These are phyloP conservation scores for Zea mays DNA, from an alignment of 176 grass and related monocot species.

Conservation along the genomic window DNA sequence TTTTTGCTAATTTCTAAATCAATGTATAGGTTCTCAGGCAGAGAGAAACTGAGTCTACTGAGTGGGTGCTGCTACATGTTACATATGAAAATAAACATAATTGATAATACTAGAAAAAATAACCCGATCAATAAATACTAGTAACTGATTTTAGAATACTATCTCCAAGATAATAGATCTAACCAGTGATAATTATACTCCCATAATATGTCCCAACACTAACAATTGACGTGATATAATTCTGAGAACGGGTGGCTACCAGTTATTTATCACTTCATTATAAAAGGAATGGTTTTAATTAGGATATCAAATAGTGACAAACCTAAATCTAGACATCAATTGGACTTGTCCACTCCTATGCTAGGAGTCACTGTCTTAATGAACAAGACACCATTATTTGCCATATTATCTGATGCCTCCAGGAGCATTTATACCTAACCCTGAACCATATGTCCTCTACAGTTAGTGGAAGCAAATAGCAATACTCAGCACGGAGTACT, in stretches of 20 bases:
- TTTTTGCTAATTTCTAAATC: slow-evolving; percentile 19
- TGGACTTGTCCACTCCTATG: slow-evolving; percentile 17
- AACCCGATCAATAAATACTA: background rate
- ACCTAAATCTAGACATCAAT: slow-evolving; percentile 9
- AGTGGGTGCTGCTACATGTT: background rate
- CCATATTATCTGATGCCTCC: slow-evolving; percentile 8
- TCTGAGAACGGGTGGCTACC: slow-evolving; percentile 18
- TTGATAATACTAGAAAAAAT: background rate
- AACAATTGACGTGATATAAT: slow-evolving; percentile 14
- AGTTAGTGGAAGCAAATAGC: slow-evolving; percentile 3
- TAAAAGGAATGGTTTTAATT: slow-evolving; percentile 23
- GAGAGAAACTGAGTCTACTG: background rate
- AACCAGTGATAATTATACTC: slow-evolving; percentile 9
- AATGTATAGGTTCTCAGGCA: background rate
- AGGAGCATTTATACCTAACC: slow-evolving; percentile 4
- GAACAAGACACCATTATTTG: slow-evolving; percentile 3
- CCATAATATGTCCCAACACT: slow-evolving; percentile 14
- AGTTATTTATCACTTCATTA: slow-evolving; percentile 14
- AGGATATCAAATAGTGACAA: slow-evolving; percentile 1
- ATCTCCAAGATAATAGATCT: slow-evolving; percentile 20
- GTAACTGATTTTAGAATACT: background rate
- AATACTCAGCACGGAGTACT: slow-evolving; percentile 18
- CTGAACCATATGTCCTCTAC: background rate
- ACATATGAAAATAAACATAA: slow-evolving; percentile 14
- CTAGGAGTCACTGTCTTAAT: background rate